Percentiles rank a stretch among this genome's conserved stretches.
Conservation (phyloP, 106 monocot genomes). For the Dendrobium chrysotoxum region DNA sequence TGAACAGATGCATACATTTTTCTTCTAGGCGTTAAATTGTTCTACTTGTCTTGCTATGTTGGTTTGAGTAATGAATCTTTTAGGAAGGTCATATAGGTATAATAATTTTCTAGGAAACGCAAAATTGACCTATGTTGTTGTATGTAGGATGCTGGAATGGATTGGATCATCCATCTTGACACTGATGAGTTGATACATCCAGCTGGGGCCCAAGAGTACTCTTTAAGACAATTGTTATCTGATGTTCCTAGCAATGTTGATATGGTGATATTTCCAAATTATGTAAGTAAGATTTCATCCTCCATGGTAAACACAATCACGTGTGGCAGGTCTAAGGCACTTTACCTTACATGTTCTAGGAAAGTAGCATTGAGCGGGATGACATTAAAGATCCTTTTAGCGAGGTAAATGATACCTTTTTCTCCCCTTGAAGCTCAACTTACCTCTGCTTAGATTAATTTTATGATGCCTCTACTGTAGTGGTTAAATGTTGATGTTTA, state of each 20-base stretch:
- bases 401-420: slow-evolving; percentile 44
- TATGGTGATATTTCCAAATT: slow-evolving; percentile 97
- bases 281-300: slow-evolving; percentile 50
- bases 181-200: slow-evolving; percentile 95
- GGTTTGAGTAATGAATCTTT: not conserved
- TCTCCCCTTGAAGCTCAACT: slow-evolving; percentile 5
- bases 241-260: slow-evolving; percentile 87
- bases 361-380: slow-evolving; percentile 88
- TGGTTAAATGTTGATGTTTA: not conserved
- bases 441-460: not conserved
- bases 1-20: not conserved
- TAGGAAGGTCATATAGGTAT: slow-evolving; percentile 1
- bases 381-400: slow-evolving; percentile 95
- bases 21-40: not conserved
- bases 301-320: not conserved
- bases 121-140: slow-evolving; percentile 1
- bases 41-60: not conserved
- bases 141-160: slow-evolving; percentile 68
- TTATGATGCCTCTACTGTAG: not conserved
- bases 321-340: not conserved
- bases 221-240: slow-evolving; percentile 57
- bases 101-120: not conserved
- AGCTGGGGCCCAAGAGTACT: slow-evolving; percentile 80
- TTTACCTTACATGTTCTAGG: slow-evolving; percentile 43
- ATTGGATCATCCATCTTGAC: slow-evolving; percentile 98